Base-by-base conservation (phyloP, 2,329 filamentous ascomycete species). In the Bretziella fagacearum region DNA sequence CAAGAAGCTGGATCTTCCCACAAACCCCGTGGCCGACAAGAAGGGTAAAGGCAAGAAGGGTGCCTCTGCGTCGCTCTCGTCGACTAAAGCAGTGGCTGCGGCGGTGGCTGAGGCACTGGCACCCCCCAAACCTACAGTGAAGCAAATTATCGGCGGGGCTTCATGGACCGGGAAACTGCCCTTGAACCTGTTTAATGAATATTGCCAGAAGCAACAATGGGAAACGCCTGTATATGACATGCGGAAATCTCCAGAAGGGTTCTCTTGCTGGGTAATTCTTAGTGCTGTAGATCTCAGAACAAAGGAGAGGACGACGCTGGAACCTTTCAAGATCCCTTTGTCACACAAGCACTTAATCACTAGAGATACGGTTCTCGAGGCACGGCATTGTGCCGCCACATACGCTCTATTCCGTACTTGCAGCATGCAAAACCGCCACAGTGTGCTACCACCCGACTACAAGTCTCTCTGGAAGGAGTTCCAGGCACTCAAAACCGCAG, bases 111-210 rank as follows among this genome's bases (percentile, higher is more conserved):
- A 32, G 18, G 49, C 49, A 2, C 53, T 58, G 2, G 69, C 63
- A 0, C 70, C 70, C 3, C 71, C 71, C 0, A 75, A 77, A 55
- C 76, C 74, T 11, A 78, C 77, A 1, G 71, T 73, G 37, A 80
- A 81, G 62, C 84, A 93, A 55, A 67, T 98, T 54, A 93, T 98
- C 57, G 91, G 86, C 35, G 91, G 91, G 42, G 77, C 85, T 50
- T 95, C 86, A 55, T 98, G 91, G 91, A 98, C 91, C 0, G 91
- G 91, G 33, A 98, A 98, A 61, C 67, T 98, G 26, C 91, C 91
- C 1, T 83, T 95, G 53, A 95, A 93, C 59, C 71, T 96, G 56
- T 74, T 96, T 53, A 84, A 83, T 29, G 91, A 96, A 67, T 84
- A 93, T 63, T 95, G 87, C 57, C 86, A 94, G 64, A 93, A 89